Base-by-base conservation (phyloP, 805 yeast species). In the Wickerhamomyces queroliae region DNA sequence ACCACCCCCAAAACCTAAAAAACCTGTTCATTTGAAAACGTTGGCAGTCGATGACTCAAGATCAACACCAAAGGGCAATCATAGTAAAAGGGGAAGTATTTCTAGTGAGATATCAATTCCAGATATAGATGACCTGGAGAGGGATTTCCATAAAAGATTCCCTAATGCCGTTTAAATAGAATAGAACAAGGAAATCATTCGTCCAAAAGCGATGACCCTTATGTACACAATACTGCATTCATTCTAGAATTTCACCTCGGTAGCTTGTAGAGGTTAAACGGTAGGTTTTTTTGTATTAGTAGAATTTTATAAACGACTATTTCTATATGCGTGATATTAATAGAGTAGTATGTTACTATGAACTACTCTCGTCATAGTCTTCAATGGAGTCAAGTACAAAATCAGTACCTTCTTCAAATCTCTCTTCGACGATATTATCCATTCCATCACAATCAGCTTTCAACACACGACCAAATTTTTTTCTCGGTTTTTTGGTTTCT, bases 391-490 rank as follows among this genome's bases (percentile, higher is more conserved):
- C 95, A 46, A 82, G 62, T 29, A 91, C 76, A 55, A 88, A 90
- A 53, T 87, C 96, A 15, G 84, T 72, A 2, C 90, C 85, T 53
- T 89, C 97, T 23, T 83, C 88, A 48, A 86, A 85, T 55, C 89
- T 69, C 57, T 87, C 96, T 44, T 79, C 80, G 38, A 88, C 72
- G 12, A 87, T 76, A 44, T 83, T 84, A 63, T 78, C 82, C 42
- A 90, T 56, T 2, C 91, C 89, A 50, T 83, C 91, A 20, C 70
- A 47, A 33, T 79, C 78, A 6, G 93, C 75, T 50, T 81, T 78
- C 38, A 90, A 62, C 3, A 93, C 96, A 43, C 96, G 74, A 18
- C 99, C 99, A 55, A 80, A 88, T 61, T 89, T 91, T 61, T 86
- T 80, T 56, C 98, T 76, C 28, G 96, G 96, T 55, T 81, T 74